These are phyloP conservation scores for Zymoseptoria passerinii DNA, from an alignment of 2,329 filamentous ascomycete genomes.

Conservation along the genomic window DNA sequence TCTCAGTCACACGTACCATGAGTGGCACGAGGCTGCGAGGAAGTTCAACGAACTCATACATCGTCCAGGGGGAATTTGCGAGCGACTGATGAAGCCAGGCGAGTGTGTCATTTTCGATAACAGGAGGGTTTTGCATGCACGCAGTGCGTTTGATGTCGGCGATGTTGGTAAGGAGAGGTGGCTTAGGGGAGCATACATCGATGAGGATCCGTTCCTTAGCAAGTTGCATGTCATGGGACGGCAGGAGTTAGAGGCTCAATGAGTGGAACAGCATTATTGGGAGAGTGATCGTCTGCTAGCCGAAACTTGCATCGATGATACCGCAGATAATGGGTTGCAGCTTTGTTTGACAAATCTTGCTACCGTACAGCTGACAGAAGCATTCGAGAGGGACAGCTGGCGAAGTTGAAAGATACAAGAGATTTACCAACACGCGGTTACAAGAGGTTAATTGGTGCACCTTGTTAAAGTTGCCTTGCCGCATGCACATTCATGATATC, in stretches of 20 bases:
- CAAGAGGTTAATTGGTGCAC: too few species aligned
- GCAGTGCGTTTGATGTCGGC: constrained; percentile 61
- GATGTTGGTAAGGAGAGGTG: constrained; percentile 59
- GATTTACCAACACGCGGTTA: too few species aligned
- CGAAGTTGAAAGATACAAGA: too few species aligned
- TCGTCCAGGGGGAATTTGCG: constrained; percentile 50
- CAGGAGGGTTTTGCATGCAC: constrained; percentile 71
- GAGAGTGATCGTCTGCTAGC: neutral
- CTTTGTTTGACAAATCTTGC: too few species aligned
- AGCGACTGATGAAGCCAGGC: constrained; percentile 67
- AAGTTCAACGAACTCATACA: constrained; percentile 55
- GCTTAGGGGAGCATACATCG: constrained; percentile 79
- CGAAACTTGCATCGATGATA: neutral
- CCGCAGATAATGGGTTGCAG: too few species aligned
- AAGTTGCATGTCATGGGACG: constrained; percentile 22
- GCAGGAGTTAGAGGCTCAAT: neutral
- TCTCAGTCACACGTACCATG: neutral
- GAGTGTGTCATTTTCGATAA: constrained; percentile 96
- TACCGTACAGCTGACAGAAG: too few species aligned
- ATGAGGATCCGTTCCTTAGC: constrained; percentile 52
- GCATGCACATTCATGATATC: too few species aligned
- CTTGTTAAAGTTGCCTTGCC: too few species aligned
- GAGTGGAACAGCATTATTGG: neutral
- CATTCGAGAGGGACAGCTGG: too few species aligned
- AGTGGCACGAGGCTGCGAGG: constrained; percentile 44